Evolutionary conservation across 768 basidiomycete genomes (phyloP).

Genomic region (Krasilnikovozyma curviuscula): DNA sequence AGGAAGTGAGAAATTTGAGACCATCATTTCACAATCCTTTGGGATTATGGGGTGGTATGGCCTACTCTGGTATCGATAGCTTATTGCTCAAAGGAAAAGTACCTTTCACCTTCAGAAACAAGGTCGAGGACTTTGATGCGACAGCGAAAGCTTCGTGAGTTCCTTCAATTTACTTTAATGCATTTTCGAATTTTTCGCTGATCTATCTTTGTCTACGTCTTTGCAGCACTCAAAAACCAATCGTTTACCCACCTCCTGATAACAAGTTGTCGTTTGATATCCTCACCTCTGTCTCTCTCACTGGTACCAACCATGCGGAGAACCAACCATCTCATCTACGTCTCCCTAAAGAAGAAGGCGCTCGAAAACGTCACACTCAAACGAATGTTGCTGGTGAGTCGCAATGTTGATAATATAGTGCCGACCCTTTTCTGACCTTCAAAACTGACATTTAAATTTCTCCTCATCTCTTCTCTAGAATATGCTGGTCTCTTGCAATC

Average conservation of each 20-base stretch:
- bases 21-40: conserved; percentile 61
- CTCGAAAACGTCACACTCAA: conserved; percentile 46
- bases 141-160: conserved; percentile 44
- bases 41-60: conserved; percentile 69
- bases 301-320: conserved; percentile 91
- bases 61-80: conserved; percentile 74
- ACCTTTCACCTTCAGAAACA: conserved; percentile 79
- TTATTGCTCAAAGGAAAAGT: conserved; percentile 63
- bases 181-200: neutral
- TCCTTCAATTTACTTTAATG: neutral
- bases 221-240: conserved; percentile 41
- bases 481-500: conserved; percentile 74
- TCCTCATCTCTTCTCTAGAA: conserved; percentile 27
- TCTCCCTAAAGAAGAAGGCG: conserved; percentile 37
- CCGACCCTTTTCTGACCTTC: neutral
- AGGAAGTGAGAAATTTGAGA: conserved; percentile 77
- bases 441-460: neutral
- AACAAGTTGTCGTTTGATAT: conserved; percentile 83
- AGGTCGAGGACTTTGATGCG: conserved; percentile 39
- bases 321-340: conserved; percentile 81
- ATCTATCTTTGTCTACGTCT: neutral
- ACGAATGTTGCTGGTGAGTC: conserved; percentile 34
- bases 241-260: conserved; percentile 69
- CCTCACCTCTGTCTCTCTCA: conserved; percentile 70
- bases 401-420: too few species aligned